phyloP scores from a whole-genome alignment of 768 basidiomycete species.

The Mycena vitilis region DNA sequence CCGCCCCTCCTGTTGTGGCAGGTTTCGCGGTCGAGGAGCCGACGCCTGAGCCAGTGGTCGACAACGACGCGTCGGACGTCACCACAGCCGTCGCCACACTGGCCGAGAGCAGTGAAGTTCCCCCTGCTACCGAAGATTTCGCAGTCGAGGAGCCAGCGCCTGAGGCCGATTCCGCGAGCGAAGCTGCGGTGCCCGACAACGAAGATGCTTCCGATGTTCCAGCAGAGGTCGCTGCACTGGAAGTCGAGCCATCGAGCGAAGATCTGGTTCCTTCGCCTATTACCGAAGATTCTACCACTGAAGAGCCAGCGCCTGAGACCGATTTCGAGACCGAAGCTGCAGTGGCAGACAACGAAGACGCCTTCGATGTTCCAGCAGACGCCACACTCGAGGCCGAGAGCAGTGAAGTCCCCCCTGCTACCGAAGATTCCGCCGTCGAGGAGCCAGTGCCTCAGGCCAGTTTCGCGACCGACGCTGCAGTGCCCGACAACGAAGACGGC shows the following conservation, averaged over 20 bases:
- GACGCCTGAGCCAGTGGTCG: no score
- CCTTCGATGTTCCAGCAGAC: no score
- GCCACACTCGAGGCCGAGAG: no score
- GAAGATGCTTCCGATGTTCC: not conserved
- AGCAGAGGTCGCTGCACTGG: not conserved
- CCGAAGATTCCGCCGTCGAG: not conserved
- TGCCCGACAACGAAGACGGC: not conserved
- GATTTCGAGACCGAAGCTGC: not conserved
- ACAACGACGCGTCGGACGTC: no score
- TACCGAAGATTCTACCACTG: not conserved
- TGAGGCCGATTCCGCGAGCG: not conserved
- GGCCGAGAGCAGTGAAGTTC: no score
- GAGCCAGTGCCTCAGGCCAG: not conserved
- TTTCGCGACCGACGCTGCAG: not conserved
- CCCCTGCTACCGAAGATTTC: no score
- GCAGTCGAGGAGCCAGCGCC: not conserved
- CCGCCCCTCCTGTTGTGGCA: not conserved
- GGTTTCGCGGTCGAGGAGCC: not conserved
- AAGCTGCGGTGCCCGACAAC: not conserved
- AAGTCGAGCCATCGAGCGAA: no score
- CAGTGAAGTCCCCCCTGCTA: no score
- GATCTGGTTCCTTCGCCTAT: not conserved
- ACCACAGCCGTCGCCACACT: no score
- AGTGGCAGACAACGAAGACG: not conserved
- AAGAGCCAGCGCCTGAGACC: not conserved